Percentiles rank a stretch among this genome's conserved stretches.
Evolutionary conservation across 2,329 filamentous ascomycete species (phyloP).

Genomic region (Pezicula neosporulosa): DNA sequence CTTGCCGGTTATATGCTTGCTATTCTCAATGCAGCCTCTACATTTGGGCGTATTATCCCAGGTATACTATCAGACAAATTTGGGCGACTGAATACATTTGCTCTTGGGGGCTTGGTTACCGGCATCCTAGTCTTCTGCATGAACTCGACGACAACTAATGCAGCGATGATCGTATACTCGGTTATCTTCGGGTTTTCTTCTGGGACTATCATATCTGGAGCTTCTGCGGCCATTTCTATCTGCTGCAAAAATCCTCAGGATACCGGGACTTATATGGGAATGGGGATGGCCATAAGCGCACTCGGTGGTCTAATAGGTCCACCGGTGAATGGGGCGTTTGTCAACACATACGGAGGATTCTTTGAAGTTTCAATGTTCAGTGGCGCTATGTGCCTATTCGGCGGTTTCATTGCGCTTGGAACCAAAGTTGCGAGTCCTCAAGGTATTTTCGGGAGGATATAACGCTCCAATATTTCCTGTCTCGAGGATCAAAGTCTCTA

Average conservation of each 20-base stretch:
- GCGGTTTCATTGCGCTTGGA: constrained; percentile 31
- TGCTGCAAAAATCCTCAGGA: constrained; percentile 44
- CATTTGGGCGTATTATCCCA: constrained; percentile 50
- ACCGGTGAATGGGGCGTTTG: constrained; percentile 41
- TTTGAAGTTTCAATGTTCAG: constrained; percentile 33
- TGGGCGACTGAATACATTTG: constrained; percentile 44
- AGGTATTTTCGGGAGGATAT: constrained; percentile 33
- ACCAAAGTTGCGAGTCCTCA: constrained; percentile 33
- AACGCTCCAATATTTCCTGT: neutral
- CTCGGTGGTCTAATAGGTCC: constrained; percentile 45
- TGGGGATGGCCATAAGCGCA: constrained; percentile 40
- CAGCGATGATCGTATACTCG: constrained; percentile 68
- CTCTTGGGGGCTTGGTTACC: constrained; percentile 20
- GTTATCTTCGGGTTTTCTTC: constrained; percentile 77
- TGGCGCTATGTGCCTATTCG: constrained; percentile 28
- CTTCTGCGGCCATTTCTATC: constrained; percentile 37
- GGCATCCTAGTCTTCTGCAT: constrained; percentile 26
- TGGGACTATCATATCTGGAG: constrained; percentile 66
- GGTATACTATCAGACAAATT: constrained; percentile 47
- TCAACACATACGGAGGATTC: constrained; percentile 38
- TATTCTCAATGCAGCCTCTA: constrained; percentile 45
- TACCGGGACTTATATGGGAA: constrained; percentile 54
- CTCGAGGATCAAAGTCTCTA: neutral
- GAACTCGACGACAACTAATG: constrained; percentile 45
- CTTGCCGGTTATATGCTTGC: constrained; percentile 48